These are phyloP conservation scores for Cucurbita argyrosperma DNA, from an alignment of 306 rosid species.

Conservation along the genomic window DNA sequence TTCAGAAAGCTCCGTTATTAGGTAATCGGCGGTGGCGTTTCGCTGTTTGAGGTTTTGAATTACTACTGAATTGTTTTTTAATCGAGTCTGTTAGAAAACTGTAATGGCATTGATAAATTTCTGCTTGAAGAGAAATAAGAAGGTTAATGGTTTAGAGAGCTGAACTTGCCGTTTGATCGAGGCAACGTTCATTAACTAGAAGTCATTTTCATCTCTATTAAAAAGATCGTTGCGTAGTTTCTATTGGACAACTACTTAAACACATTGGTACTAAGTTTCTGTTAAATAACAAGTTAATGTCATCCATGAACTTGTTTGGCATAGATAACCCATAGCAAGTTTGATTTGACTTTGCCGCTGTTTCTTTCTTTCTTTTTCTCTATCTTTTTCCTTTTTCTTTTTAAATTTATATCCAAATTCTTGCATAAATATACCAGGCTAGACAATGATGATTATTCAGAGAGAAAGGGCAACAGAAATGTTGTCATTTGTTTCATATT, in stretches of 20 bases:
- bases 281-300: background rate
- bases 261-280: background rate
- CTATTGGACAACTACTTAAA: background rate
- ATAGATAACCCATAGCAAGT: background rate
- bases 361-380: background rate
- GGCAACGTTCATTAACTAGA: background rate
- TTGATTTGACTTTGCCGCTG: background rate
- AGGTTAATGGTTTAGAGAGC: background rate
- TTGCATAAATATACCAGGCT: background rate
- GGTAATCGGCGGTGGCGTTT: background rate
- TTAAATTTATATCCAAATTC: background rate
- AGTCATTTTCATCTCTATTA: background rate
- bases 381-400: background rate
- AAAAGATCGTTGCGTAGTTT: background rate
- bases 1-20: background rate
- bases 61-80: background rate
- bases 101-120: background rate
- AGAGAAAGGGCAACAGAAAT: background rate
- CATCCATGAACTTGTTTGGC: background rate
- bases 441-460: background rate
- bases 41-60: background rate
- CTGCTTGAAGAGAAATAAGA: background rate
- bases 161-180: background rate
- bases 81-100: background rate
- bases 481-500: background rate